Evolutionary conservation across 495 filamentous ascomycete species (phyloP).

Genomic region (Trichoderma asperelloides): DNA sequence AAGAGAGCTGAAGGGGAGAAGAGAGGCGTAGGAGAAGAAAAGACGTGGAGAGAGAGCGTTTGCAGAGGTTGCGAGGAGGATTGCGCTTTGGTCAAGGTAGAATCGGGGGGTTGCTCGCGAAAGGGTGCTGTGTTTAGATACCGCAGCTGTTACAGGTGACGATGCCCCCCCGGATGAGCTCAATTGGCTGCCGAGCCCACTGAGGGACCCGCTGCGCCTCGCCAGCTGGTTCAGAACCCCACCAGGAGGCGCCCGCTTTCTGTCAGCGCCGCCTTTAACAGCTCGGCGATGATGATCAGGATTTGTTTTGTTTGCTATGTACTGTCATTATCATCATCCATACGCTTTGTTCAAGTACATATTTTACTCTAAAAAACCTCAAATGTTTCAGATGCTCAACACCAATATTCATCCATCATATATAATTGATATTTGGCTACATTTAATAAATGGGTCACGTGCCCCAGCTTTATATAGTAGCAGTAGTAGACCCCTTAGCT

Average conservation of each 20-base stretch:
- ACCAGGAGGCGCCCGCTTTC: not conserved
- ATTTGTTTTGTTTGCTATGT: no score
- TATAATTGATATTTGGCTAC: no score
- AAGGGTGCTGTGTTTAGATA: not conserved
- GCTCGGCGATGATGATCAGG: not conserved
- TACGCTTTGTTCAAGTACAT: no score
- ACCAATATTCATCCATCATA: no score
- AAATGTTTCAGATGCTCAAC: no score
- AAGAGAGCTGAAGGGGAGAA: not conserved
- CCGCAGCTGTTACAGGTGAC: not conserved
- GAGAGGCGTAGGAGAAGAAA: not conserved
- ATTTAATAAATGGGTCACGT: not conserved
- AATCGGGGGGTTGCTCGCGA: not conserved
- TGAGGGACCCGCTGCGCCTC: conserved; percentile 5
- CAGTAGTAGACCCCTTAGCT: not conserved
- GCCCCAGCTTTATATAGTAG: not conserved
- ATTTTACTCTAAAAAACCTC: no score
- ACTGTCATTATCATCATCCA: no score
- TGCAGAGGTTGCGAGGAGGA: not conserved
- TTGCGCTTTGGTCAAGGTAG: not conserved
- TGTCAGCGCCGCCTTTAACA: not conserved
- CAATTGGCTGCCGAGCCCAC: not conserved
- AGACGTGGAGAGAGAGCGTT: not conserved
- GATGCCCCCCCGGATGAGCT: not conserved
- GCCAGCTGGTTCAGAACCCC: not conserved